These are phyloP conservation scores for Yarrowia divulgata DNA, from an alignment of 805 yeast genomes.

Conservation along the genomic window DNA sequence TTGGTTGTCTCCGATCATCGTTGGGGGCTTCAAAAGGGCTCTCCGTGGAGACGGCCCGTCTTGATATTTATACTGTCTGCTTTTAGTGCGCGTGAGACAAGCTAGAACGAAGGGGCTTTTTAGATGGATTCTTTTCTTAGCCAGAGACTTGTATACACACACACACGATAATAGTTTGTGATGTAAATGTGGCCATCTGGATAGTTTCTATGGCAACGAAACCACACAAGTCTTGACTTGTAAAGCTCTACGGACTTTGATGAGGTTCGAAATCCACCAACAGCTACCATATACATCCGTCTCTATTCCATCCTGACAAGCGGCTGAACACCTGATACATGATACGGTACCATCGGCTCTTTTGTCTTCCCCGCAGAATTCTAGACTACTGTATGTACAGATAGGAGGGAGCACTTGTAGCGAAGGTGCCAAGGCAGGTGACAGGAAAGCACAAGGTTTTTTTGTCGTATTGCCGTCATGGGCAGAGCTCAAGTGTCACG, in stretches of 20 bases:
- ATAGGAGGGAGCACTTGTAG: neutral
- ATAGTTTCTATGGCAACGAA: too few species aligned
- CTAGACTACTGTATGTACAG: slow-evolving; percentile 6
- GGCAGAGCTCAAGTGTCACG: too few species aligned
- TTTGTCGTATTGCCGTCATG: neutral
- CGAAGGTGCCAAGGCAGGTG: slow-evolving; percentile 5
- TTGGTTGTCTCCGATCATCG: slow-evolving; percentile 11
- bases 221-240: too few species aligned
- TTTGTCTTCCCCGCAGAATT: slow-evolving; percentile 17
- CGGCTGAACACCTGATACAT: slow-evolving; percentile 28
- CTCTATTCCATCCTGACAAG: neutral
- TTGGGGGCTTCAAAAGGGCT: too few species aligned
- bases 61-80: neutral
- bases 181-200: too few species aligned
- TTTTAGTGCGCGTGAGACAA: slow-evolving; percentile 8
- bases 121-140: too few species aligned
- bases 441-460: neutral
- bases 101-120: neutral
- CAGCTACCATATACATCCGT: neutral
- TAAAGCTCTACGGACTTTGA: too few species aligned
- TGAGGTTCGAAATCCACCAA: neutral
- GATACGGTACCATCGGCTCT: slow-evolving; percentile 4
- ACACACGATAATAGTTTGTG: too few species aligned
- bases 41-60: neutral
- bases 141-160: too few species aligned